phyloP scores from a whole-genome alignment of 495 filamentous ascomycete genomes.

The Bathelium albidoporum region DNA sequence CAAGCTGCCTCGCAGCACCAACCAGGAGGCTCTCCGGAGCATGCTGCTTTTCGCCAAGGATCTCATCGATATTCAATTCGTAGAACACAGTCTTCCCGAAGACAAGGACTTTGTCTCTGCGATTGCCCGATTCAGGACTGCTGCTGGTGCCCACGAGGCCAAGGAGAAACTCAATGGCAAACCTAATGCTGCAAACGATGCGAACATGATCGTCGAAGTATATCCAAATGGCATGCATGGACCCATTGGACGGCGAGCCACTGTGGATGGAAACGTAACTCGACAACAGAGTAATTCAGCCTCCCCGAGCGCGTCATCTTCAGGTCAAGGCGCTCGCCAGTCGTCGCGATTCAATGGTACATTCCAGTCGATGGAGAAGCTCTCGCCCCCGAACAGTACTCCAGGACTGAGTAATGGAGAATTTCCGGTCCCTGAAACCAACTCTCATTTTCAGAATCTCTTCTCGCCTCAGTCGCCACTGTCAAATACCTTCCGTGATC shows the following conservation, averaged over 20 bases:
- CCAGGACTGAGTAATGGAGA: slow-evolving; percentile 46
- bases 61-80: slow-evolving; percentile 61
- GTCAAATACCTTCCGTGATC: slow-evolving; percentile 59
- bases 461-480: slow-evolving; percentile 82
- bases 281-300: slow-evolving; percentile 45
- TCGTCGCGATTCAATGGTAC: slow-evolving; percentile 68
- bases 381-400: slow-evolving; percentile 54
- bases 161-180: slow-evolving; percentile 70
- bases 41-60: slow-evolving; percentile 85
- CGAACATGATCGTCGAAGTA: slow-evolving; percentile 71
- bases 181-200: slow-evolving; percentile 60
- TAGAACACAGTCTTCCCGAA: slow-evolving; percentile 52
- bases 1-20: slow-evolving; percentile 63
- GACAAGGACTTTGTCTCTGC: slow-evolving; percentile 67
- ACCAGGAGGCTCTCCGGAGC: slow-evolving; percentile 59
- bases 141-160: slow-evolving; percentile 66
- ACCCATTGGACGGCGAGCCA: slow-evolving; percentile 44
- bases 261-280: slow-evolving; percentile 46
- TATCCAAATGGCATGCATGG: slow-evolving; percentile 29
- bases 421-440: slow-evolving; percentile 49
- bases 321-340: slow-evolving; percentile 51
- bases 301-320: slow-evolving; percentile 43
- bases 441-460: slow-evolving; percentile 56
- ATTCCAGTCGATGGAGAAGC: slow-evolving; percentile 61
- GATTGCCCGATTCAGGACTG: slow-evolving; percentile 61